Conservation (phyloP, 805 yeast genomes). For the Wickerhamomyces pijperi region DNA sequence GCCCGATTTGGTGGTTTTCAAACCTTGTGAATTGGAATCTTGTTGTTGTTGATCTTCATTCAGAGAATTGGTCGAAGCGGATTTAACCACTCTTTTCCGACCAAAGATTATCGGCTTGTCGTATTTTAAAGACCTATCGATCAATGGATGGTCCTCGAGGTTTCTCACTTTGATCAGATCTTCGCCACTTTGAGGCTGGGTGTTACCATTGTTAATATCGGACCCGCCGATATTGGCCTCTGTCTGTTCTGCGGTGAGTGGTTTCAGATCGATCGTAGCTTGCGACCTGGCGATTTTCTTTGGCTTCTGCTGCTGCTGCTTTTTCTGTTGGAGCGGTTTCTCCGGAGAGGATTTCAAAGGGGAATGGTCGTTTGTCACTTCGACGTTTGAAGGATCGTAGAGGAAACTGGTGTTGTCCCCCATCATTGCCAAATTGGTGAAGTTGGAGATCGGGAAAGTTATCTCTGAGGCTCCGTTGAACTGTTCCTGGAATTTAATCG, state of each 20-base stretch:
- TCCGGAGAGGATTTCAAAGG: background rate
- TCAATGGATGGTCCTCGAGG: background rate
- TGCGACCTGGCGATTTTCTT: background rate
- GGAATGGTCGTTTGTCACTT: background rate
- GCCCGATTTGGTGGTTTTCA: conserved; percentile 10
- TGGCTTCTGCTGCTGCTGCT: too few relatives aligned
- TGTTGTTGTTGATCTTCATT: conserved; percentile 21
- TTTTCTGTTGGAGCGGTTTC: background rate
- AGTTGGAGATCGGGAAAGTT: background rate
- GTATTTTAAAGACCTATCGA: background rate
- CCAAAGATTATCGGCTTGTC: background rate
- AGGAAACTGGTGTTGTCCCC: background rate
- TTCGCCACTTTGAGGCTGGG: background rate
- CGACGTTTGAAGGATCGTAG: background rate
- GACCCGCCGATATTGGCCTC: too few relatives aligned
- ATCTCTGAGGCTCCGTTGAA: too few relatives aligned
- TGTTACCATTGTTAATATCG: background rate
- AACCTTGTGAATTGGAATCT: too few relatives aligned
- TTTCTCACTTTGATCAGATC: background rate
- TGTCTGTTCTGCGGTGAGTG: background rate
- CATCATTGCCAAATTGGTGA: too few relatives aligned
- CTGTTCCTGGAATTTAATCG: background rate
- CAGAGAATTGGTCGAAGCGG: background rate
- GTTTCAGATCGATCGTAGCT: background rate
- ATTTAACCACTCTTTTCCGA: background rate